Base-by-base conservation (phyloP, 2,329 filamentous ascomycete species). In the Curvularia lunata region DNA sequence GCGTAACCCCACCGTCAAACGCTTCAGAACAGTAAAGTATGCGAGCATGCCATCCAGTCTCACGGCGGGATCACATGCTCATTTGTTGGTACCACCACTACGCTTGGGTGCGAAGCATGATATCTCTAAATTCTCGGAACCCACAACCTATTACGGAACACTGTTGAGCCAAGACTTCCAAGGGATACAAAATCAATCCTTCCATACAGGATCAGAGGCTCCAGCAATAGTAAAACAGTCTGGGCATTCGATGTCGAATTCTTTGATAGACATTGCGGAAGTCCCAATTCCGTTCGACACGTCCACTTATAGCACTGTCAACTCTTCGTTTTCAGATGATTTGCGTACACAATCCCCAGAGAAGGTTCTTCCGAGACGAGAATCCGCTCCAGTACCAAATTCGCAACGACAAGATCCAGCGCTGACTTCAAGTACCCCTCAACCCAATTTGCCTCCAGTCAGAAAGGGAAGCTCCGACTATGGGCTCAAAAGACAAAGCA, bases 1-100 rank as follows among this genome's bases (percentile, higher is more conserved):
- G 32, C 66, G 67, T 12, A 64, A 68, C 25, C 64, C 65, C 4
- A 67, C 56, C 1, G 56, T 69, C 4, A 61, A 65, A 48, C 62
- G 67, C 3, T 68, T 64, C 27, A 47, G 55, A 10, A 65, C 65
- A 1, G 59, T 67, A 5, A 63, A 61, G 40, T 58, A 61, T 18
- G 55, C 43, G 13, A 42, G 45, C 9, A 19, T 56, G 21, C 59
- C 56, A 19, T 4, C 28, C 4, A 55, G 54, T 27, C 43, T 62
- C 1, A 53, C 52, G 8, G 41, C 34, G 54, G 54, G 1, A 9
- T 47, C 27, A 30, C 5, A 16, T 19, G 8, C 43, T 6, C 43
- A 21, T 47, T 21, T 18, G 18, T 32, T 18, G 18, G 43, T 34
- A 32, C 43, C 43, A 32, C 18, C 43, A 32, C 10, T 47, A 18